phyloP scores from a whole-genome alignment of 169 alveolate species.

The Miamiensis avidus region DNA sequence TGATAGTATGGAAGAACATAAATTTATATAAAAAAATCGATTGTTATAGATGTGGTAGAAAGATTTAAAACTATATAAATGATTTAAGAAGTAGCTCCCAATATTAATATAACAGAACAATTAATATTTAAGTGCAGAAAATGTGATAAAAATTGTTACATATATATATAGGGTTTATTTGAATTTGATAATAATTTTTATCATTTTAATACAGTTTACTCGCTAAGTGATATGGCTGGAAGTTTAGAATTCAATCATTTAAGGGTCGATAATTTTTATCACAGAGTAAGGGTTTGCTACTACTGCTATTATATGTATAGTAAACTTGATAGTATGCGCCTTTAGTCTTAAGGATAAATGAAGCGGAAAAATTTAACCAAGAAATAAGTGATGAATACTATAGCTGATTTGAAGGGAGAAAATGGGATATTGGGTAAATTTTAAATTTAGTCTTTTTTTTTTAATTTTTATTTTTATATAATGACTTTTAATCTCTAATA shows the following conservation, averaged over 20 bases:
- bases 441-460: too few relatives aligned
- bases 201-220: conserved; percentile 21
- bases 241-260: conserved; percentile 26
- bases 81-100: not conserved
- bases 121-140: conserved; percentile 39
- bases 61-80: conserved; percentile 40
- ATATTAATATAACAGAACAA: conserved; percentile 27
- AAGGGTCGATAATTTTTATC: conserved; percentile 34
- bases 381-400: not conserved
- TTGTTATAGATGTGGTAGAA: conserved; percentile 40
- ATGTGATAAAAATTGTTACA: conserved; percentile 12
- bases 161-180: not conserved
- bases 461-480: not conserved
- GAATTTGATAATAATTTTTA: not conserved
- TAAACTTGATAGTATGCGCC: conserved; percentile 34
- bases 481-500: not conserved
- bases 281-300: conserved; percentile 24
- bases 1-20: too few relatives aligned
- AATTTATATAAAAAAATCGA: conserved; percentile 7
- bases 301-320: conserved; percentile 31
- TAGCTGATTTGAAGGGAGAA: not conserved
- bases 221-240: conserved; percentile 32
- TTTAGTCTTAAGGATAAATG: not conserved
- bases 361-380: not conserved
- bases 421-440: conserved; percentile 6